phyloP scores from a whole-genome alignment of 805 yeast species.

The Cephaloascus fragrans region DNA sequence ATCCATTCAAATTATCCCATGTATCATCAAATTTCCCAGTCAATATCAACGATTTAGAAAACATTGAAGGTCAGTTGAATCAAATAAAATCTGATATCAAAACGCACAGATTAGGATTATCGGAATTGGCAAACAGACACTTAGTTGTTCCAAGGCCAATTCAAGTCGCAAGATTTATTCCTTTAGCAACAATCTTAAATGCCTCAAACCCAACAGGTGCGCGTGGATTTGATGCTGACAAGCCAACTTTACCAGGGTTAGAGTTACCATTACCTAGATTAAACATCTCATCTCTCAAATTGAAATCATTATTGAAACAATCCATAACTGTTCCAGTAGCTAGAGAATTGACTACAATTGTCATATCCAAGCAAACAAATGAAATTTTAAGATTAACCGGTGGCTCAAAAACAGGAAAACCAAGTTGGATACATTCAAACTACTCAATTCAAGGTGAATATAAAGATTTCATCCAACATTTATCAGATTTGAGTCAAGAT shows the following conservation, averaged over 20 bases:
- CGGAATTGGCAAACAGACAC: constrained; percentile 73
- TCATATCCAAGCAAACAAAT: constrained; percentile 34
- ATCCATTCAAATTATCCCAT: constrained; percentile 82
- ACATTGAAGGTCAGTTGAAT: constrained; percentile 29
- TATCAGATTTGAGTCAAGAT: constrained; percentile 55
- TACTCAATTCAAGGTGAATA: constrained; percentile 46
- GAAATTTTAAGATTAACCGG: constrained; percentile 78
- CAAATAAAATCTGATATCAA: constrained; percentile 45
- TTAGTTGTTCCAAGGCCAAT: constrained; percentile 68
- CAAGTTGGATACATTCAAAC: constrained; percentile 84
- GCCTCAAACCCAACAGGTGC: constrained; percentile 59
- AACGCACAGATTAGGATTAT: constrained; percentile 62
- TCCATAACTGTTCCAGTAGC: constrained; percentile 52
- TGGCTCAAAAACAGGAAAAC: constrained; percentile 55
- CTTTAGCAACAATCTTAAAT: constrained; percentile 55
- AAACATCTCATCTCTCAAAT: constrained; percentile 60
- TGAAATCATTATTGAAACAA: constrained; percentile 51
- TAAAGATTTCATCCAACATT: constrained; percentile 36
- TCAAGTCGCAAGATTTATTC: constrained; percentile 61
- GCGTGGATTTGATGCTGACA: constrained; percentile 56
- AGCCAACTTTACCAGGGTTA: constrained; percentile 61
- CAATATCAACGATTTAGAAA: constrained; percentile 20
- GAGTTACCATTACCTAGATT: constrained; percentile 69
- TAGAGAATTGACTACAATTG: constrained; percentile 72
- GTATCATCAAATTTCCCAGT: constrained; percentile 56